phyloP scores from a whole-genome alignment of 257 asterid genomes.

The Thymus mandschuricus region DNA sequence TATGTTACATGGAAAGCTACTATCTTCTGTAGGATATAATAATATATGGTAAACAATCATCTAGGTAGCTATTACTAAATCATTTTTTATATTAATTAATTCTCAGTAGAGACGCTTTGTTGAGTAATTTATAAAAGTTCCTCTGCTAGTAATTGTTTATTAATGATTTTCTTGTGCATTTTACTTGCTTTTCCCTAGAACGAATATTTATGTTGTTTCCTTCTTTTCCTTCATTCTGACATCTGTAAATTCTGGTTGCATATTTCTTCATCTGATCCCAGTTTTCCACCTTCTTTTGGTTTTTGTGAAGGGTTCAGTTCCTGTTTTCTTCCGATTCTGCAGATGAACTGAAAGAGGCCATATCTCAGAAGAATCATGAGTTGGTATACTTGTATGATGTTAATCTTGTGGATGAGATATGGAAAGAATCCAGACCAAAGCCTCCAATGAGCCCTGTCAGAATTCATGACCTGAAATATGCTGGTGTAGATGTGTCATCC shows the following conservation, averaged over 20 bases:
- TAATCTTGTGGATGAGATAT: conserved; percentile 94
- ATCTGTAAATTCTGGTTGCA: conserved; percentile 13
- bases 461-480: conserved; percentile 81
- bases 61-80: background rate
- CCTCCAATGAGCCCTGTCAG: conserved; percentile 71
- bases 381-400: conserved; percentile 76
- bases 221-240: conserved; percentile 15
- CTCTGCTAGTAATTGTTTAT: background rate
- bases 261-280: conserved; percentile 51
- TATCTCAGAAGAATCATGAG: conserved; percentile 73
- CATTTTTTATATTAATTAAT: background rate
- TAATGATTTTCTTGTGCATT: background rate
- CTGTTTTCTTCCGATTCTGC: conserved; percentile 96
- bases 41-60: background rate
- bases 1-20: background rate
- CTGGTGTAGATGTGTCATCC: conserved; percentile 81
- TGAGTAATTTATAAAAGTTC: background rate
- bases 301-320: conserved; percentile 94
- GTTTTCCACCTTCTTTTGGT: conserved; percentile 44
- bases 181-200: background rate
- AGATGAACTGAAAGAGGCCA: conserved; percentile 82
- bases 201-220: conserved; percentile 12
- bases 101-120: conserved; percentile 19
- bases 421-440: conserved; percentile 84
- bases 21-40: background rate